phyloP scores from a whole-genome alignment of 495 filamentous ascomycete genomes.

The Choiromyces venosus region DNA sequence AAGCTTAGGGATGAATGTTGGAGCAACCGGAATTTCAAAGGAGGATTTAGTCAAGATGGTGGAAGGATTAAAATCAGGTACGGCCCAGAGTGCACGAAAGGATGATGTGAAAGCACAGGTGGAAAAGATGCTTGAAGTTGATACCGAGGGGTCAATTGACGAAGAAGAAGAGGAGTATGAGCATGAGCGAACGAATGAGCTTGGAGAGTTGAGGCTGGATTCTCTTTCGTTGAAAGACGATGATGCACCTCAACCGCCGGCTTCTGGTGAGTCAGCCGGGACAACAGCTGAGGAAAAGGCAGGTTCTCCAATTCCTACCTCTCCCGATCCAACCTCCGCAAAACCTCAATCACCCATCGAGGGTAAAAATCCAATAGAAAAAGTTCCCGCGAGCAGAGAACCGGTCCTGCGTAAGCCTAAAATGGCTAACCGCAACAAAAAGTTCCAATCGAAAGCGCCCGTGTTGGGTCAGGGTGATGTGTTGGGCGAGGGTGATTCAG shows the following conservation, averaged over 20 bases:
- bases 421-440: constrained; percentile 12
- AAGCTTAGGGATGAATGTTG: constrained; percentile 48
- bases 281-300: background rate
- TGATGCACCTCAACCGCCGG: background rate
- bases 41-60: constrained; percentile 40
- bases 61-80: constrained; percentile 21
- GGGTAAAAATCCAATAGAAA: constrained; percentile 6
- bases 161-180: background rate
- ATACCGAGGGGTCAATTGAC: background rate
- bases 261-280: background rate
- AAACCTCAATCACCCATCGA: background rate
- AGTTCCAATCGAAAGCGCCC: constrained; percentile 35
- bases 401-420: constrained; percentile 13
- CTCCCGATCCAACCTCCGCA: constrained; percentile 9
- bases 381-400: constrained; percentile 18
- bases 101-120: background rate
- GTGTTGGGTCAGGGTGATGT: constrained; percentile 48
- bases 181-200: background rate
- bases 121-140: background rate
- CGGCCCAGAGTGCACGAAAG: constrained; percentile 5
- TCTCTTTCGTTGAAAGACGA: background rate
- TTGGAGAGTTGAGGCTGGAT: background rate
- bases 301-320: background rate
- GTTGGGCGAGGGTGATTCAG: constrained; percentile 71
- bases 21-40: constrained; percentile 43